Percentiles rank a stretch among this genome's conserved stretches.
These are phyloP conservation scores for Saccharum officinarum DNA, from an alignment of 176 grass and related monocot species.

Conservation along the genomic window DNA sequence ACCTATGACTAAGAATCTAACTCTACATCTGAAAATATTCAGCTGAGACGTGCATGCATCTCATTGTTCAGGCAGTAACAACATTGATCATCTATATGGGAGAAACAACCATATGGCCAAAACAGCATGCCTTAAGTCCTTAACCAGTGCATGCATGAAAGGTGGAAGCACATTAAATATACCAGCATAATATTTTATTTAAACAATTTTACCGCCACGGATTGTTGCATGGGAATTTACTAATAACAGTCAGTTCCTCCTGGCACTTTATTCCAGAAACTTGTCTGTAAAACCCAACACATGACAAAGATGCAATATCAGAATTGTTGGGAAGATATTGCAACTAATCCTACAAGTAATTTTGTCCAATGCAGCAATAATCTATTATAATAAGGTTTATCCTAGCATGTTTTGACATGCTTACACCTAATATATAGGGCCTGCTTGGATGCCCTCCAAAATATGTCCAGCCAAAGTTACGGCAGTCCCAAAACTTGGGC, in stretches of 20 bases:
- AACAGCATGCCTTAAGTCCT: not conserved
- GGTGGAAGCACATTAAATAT: not conserved
- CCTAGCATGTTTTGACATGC: conserved; percentile 1
- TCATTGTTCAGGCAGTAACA: not conserved
- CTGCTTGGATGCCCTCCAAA: too few relatives aligned
- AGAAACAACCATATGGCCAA: not conserved
- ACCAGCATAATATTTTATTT: not conserved
- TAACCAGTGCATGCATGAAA: not conserved
- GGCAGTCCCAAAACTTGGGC: too few relatives aligned
- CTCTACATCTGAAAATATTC: not conserved
- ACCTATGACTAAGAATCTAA: not conserved
- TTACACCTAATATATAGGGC: not conserved
- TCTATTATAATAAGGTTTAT: conserved; percentile 12
- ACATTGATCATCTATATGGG: not conserved
- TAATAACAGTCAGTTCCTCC: not conserved
- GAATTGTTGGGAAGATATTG: not conserved
- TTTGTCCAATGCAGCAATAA: not conserved
- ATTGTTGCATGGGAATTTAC: conserved; percentile 13
- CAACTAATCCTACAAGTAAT: not conserved
- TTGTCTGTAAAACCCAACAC: not conserved
- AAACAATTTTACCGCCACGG: not conserved
- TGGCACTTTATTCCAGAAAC: conserved; percentile 7
- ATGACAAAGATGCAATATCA: not conserved
- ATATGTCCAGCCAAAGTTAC: too few relatives aligned
- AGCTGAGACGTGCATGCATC: not conserved